phyloP scores from a whole-genome alignment of 768 basidiomycete genomes.

The Tulasnella sp. region DNA sequence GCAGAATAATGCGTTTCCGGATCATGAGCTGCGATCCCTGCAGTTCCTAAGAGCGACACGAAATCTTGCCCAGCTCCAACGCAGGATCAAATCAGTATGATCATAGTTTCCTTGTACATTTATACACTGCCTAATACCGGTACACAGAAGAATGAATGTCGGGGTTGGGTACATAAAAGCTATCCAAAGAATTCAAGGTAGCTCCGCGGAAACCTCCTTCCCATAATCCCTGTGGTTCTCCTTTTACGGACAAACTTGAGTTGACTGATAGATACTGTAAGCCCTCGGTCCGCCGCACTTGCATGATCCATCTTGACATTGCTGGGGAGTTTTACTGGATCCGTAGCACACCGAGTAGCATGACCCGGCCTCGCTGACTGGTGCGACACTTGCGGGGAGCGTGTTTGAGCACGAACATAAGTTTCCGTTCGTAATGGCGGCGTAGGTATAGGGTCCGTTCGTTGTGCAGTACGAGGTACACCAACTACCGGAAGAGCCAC shows the following conservation, averaged over 20 bases:
- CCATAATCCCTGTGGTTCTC: background rate
- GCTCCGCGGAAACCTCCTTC: background rate
- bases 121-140: too few relatives aligned
- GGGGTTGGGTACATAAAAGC: too few relatives aligned
- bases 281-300: background rate
- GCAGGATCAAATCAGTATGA: too few relatives aligned
- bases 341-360: background rate
- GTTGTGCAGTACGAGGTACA: background rate
- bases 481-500: background rate
- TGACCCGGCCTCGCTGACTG: background rate
- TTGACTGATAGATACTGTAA: background rate
- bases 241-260: background rate
- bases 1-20: too few relatives aligned
- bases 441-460: background rate
- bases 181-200: too few relatives aligned
- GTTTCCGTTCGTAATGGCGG: background rate
- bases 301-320: background rate
- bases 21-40: too few relatives aligned
- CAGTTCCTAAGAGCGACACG: too few relatives aligned
- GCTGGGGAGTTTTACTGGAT: background rate
- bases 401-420: background rate
- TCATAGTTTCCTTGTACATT: too few relatives aligned
- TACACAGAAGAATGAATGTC: too few relatives aligned
- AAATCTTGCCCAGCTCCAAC: too few relatives aligned
- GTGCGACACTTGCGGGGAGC: background rate